phyloP scores from a whole-genome alignment of 257 asterid species.

The Nicotiana tomentosiformis region DNA sequence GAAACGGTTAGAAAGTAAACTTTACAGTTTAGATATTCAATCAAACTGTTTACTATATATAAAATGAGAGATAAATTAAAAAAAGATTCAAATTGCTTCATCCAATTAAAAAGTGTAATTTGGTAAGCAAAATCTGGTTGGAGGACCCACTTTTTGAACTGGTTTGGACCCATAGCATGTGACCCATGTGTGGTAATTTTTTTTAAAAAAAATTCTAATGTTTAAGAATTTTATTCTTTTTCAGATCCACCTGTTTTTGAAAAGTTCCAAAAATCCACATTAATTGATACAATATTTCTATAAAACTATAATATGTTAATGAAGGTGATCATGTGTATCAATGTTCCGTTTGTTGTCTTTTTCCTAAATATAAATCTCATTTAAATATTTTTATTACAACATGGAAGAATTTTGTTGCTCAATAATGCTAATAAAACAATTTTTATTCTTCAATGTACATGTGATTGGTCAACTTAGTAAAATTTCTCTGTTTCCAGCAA shows the following conservation, averaged over 20 bases:
- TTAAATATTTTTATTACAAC: conserved; percentile 6
- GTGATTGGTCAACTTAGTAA: not conserved
- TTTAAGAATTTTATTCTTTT: not conserved
- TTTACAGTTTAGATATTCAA: not conserved
- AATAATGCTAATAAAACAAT: not conserved
- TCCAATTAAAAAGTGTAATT: not conserved
- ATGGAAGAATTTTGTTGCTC: conserved; percentile 10
- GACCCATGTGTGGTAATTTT: conserved; percentile 41
- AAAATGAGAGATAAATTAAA: not conserved
- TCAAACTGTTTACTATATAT: not conserved
- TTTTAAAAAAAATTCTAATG: not conserved
- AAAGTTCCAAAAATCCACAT: not conserved
- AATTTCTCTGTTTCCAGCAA: not conserved
- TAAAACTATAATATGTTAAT: not conserved
- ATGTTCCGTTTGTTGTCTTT: conserved; percentile 26
- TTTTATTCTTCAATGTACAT: not conserved
- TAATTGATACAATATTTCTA: not conserved
- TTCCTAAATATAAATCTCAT: conserved; percentile 24
- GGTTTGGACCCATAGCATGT: conserved; percentile 46
- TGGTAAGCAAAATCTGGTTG: not conserved
- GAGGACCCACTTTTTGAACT: conserved; percentile 3
- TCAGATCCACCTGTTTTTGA: conserved; percentile 20
- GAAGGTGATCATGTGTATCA: conserved; percentile 23
- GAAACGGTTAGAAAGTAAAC: not conserved
- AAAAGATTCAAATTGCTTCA: not conserved